Evolutionary conservation across 176 grass and related monocot genomes (phyloP).

Genomic region (Thalia dealbata): DNA sequence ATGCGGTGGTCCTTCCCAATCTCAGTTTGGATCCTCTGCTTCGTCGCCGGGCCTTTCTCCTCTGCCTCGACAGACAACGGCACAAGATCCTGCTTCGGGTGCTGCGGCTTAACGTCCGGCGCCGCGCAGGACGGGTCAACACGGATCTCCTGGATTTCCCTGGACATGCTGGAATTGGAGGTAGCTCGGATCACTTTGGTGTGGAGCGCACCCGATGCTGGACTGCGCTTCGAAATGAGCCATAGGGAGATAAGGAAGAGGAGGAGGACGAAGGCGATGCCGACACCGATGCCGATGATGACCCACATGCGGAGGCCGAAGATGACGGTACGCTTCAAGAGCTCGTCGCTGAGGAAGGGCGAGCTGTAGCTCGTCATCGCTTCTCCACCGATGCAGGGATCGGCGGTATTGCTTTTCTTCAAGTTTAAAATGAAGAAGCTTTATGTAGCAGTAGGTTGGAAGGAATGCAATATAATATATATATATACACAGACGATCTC

Average conservation of each 20-base stretch:
- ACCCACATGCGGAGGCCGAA: conserved; percentile 23
- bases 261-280: conserved; percentile 13
- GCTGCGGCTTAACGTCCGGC: neutral
- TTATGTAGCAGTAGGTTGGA: neutral
- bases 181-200: neutral
- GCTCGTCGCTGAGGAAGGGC: conserved; percentile 17
- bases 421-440: conserved; percentile 11
- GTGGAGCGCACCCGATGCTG: neutral
- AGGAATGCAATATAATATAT: neutral
- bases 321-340: conserved; percentile 20
- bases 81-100: neutral
- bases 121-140: neutral
- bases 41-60: neutral
- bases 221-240: conserved; percentile 4
- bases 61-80: neutral
- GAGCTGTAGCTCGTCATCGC: conserved; percentile 2
- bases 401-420: neutral
- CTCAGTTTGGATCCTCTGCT: conserved; percentile 11
- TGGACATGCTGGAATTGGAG: conserved; percentile 4
- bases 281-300: conserved; percentile 11
- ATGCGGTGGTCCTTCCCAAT: conserved; percentile 16
- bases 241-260: conserved; percentile 20
- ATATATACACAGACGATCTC: too few species aligned
- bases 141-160: conserved; percentile 22
- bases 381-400: neutral